Evolutionary conservation across 495 filamentous ascomycete species (phyloP), one percentile per base, ranked within the genome.

Genomic region (Letharia lupina): DNA sequence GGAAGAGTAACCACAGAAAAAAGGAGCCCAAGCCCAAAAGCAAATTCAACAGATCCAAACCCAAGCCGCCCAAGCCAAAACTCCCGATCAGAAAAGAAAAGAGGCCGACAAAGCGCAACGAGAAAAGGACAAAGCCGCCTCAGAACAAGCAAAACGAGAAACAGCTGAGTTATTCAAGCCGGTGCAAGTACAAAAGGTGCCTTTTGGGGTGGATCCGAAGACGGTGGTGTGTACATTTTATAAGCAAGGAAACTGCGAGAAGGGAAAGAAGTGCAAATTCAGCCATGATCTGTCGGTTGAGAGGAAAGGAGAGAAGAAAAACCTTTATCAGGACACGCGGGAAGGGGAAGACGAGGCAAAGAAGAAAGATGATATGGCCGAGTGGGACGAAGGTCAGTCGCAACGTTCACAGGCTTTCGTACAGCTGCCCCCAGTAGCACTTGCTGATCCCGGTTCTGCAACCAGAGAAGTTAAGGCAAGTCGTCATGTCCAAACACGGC

Each of bases 261-360:
- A 99, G 82, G 94, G 92, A 44, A 87, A 84, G 74, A 96, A 94
- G 79, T 99, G 94, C 81, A 99, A 98, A 77, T 98, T 99, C 77
- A 89, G 89, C 48, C 94, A 99, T 78, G 93, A 99, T 74, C 74
- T 91, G 67, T 87, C 87, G 37, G 78, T 96, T 41, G 94, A 96
- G 80, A 84, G 94, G 68, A 98, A 93, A 83, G 81, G 86, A 33
- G 86, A 91, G 73, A 99, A 98, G 86, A 92, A 86, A 83, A 87
- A 90, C 76, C 75, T 97, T 42, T 98, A 99, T 76, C 88, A 89
- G 67, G 95, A 98, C 75, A 89, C 83, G 37, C 83, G 95, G 71
- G 88, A 87, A 35, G 84, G 83, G 20, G 74, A 74, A 1, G 87
- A 90, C 58, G 86, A 87, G 69, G 71, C 70, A 16, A 95, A 92